These are phyloP conservation scores for Bryoerythrophyllum caledonicum DNA, from an alignment of 225 moss, liverwort and hornwort genomes.

Conservation along the genomic window DNA sequence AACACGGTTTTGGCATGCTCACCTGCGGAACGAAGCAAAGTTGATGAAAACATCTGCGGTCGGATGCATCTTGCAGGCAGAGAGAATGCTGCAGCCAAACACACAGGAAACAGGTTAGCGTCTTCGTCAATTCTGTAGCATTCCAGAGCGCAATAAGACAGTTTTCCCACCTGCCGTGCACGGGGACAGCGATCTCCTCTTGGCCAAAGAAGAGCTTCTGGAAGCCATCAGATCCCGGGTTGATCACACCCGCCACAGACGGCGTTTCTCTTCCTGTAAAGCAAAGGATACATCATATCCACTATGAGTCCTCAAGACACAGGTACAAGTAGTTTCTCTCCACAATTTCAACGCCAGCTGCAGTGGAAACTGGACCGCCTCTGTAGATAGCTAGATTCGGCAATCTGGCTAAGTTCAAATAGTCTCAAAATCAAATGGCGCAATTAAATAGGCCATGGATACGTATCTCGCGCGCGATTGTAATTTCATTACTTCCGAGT, in stretches of 20 bases:
- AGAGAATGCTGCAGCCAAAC: slow-evolving; percentile 45
- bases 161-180: slow-evolving; percentile 65
- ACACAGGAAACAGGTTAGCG: slow-evolving; percentile 21
- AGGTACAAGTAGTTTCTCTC: neutral
- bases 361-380: neutral
- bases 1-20: neutral
- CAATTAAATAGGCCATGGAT: no score
- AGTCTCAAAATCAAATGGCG: neutral
- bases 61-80: slow-evolving; percentile 78
- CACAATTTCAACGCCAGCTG: no score
- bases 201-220: slow-evolving; percentile 95
- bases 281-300: neutral
- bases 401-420: neutral
- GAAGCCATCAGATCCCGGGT: slow-evolving; percentile 88
- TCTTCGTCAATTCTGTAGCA: neutral
- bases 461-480: neutral
- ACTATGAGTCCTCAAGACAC: neutral
- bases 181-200: slow-evolving; percentile 83
- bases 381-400: neutral
- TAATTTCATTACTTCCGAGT: neutral
- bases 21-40: slow-evolving; percentile 90
- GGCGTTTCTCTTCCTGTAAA: slow-evolving; percentile 65
- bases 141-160: neutral
- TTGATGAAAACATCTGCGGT: slow-evolving; percentile 99
- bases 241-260: slow-evolving; percentile 91